A percentile compares a stretch with the other conserved stretches of the same genome.
phyloP scores from a whole-genome alignment of 2,329 filamentous ascomycete species.

The Colletotrichum orchidophilum region DNA sequence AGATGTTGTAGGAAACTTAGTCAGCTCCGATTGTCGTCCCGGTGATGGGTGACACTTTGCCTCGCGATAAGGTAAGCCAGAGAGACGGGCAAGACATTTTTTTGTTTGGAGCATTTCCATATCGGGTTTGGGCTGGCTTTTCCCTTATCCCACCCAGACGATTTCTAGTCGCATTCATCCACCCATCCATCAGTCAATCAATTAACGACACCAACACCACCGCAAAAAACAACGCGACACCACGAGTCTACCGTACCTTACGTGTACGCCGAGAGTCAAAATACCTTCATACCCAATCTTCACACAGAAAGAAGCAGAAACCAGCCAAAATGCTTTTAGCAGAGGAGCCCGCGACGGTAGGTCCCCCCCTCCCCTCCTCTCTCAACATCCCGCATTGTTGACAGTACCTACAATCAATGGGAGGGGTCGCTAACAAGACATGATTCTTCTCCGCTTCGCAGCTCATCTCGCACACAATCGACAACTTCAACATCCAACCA shows the following conservation, averaged over 20 bases:
- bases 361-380: slow-evolving; percentile 37
- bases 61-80: background rate
- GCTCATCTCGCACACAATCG: slow-evolving; percentile 91
- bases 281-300: background rate
- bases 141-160: background rate
- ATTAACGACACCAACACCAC: background rate
- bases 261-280: background rate
- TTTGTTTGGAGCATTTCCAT: slow-evolving; percentile 28
- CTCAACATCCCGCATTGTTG: background rate
- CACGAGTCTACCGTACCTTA: background rate
- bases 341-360: slow-evolving; percentile 87
- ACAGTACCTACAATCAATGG: background rate
- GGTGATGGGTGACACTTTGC: slow-evolving; percentile 39
- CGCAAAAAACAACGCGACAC: slow-evolving; percentile 7
- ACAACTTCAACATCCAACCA: slow-evolving; percentile 93
- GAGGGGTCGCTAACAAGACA: background rate
- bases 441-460: slow-evolving; percentile 47
- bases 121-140: background rate
- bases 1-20: background rate
- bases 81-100: background rate
- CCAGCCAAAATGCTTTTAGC: slow-evolving; percentile 84
- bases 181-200: background rate
- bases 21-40: slow-evolving; percentile 42
- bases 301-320: background rate
- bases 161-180: background rate